Conservation (phyloP, 2,329 filamentous ascomycete species). For the Aspergillus sp. region DNA sequence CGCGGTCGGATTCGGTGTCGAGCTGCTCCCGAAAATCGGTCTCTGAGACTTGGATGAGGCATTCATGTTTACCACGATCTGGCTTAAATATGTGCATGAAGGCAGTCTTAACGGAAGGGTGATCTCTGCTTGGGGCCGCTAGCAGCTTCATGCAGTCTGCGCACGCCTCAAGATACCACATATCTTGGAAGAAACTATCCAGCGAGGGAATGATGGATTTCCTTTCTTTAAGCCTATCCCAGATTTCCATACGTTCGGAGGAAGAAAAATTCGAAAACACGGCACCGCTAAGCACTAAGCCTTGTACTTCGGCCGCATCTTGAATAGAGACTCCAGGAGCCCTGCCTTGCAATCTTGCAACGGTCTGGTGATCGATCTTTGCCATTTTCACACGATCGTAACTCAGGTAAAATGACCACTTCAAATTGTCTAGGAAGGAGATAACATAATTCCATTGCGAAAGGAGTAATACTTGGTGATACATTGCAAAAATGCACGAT, state of each 20-base stretch:
- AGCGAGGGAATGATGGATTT: conserved; percentile 26
- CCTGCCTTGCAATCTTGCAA: conserved; percentile 18
- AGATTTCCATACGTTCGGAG: conserved; percentile 13
- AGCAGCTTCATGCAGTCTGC: conserved; percentile 30
- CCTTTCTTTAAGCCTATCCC: background rate
- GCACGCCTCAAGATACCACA: conserved; percentile 33
- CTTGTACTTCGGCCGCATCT: conserved; percentile 13
- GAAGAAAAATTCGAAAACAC: conserved; percentile 16
- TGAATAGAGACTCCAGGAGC: conserved; percentile 15
- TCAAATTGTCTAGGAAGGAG: no score
- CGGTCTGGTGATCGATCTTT: conserved; percentile 21
- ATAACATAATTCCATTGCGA: no score
- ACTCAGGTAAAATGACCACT: conserved; percentile 1
- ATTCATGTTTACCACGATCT: conserved; percentile 1
- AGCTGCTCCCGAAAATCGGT: conserved; percentile 19
- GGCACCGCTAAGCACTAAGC: conserved; percentile 19
- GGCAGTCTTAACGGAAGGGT: background rate
- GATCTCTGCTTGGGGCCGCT: background rate
- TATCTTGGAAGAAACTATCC: conserved; percentile 38
- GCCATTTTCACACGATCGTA: conserved; percentile 12
- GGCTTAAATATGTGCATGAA: background rate
- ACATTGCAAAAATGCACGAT: no score
- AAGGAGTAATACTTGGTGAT: no score
- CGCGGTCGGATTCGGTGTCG: conserved; percentile 7
- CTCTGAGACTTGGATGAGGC: conserved; percentile 26